Evolutionary conservation across 805 yeast genomes (phyloP).

Genomic region (Wickerhamiella domercqiae): DNA sequence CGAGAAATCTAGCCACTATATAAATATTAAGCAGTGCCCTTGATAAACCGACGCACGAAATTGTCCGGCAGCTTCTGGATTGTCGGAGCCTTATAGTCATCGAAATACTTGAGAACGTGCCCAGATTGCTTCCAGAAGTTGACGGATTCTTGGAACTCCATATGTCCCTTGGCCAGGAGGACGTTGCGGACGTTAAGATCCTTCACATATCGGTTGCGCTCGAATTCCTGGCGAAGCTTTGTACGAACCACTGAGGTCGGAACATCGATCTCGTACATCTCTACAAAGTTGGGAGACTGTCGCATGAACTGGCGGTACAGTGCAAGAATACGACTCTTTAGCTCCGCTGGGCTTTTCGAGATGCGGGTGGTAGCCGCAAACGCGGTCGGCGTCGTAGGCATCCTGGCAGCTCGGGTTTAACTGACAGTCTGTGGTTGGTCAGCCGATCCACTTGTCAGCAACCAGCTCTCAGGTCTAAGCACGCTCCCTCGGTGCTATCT

Average conservation of each 20-base stretch:
- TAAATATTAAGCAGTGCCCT: constrained; percentile 17
- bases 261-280: constrained; percentile 32
- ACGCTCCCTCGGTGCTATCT: too few relatives aligned
- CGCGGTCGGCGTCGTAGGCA: constrained; percentile 63
- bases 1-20: neutral
- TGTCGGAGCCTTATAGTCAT: constrained; percentile 43
- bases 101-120: constrained; percentile 71
- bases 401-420: constrained; percentile 9
- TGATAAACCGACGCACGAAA: constrained; percentile 52
- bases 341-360: constrained; percentile 43
- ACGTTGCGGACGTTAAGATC: constrained; percentile 54
- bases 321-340: constrained; percentile 47
- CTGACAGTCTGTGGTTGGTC: neutral
- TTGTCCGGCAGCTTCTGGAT: constrained; percentile 37
- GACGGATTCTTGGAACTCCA: constrained; percentile 78
- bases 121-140: constrained; percentile 86
- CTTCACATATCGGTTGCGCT: constrained; percentile 60
- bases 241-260: constrained; percentile 69
- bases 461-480: too few relatives aligned
- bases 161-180: constrained; percentile 65
- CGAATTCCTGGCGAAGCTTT: constrained; percentile 78
- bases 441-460: too few relatives aligned
- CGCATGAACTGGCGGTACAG: constrained; percentile 60
- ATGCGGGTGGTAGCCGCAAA: constrained; percentile 70
- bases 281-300: constrained; percentile 26